Conservation (phyloP, 1,139 yeast species). For the Nakaseomyces sp. region DNA sequence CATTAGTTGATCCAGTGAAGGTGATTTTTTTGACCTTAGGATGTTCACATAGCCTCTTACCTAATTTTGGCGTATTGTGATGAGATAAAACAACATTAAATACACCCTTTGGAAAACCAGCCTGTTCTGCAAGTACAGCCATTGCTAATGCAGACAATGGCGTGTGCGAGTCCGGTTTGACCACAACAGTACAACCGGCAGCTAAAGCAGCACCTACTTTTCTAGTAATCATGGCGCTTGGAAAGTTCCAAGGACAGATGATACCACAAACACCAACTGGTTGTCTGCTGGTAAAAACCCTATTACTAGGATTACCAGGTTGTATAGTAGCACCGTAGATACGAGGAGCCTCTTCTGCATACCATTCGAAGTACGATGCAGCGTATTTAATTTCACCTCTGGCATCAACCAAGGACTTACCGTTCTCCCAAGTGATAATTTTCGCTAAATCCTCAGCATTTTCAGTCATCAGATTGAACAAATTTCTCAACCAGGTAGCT, state of each 20-base stretch:
- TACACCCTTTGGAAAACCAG: constrained; percentile 84
- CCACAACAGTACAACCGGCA: constrained; percentile 83
- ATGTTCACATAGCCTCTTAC: constrained; percentile 62
- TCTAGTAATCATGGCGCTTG: constrained; percentile 87
- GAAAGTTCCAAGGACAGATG: constrained; percentile 95
- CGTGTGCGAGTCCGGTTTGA: constrained; percentile 87
- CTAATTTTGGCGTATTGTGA: constrained; percentile 48
- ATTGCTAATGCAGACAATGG: constrained; percentile 81
- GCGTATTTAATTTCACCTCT: constrained; percentile 69
- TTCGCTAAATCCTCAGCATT: constrained; percentile 69
- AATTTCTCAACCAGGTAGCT: constrained; percentile 51
- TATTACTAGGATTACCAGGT: constrained; percentile 46
- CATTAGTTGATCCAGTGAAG: constrained; percentile 84
- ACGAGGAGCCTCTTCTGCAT: constrained; percentile 77
- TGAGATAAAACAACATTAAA: constrained; percentile 60
- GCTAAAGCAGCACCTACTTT: constrained; percentile 89
- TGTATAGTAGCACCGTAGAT: constrained; percentile 64
- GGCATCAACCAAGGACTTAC: constrained; percentile 71
- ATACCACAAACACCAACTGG: constrained; percentile 90
- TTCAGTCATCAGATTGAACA: constrained; percentile 54
- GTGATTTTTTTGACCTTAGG: constrained; percentile 64
- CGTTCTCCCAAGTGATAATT: constrained; percentile 71
- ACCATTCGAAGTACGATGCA: constrained; percentile 81
- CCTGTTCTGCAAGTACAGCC: constrained; percentile 61
- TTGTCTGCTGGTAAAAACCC: constrained; percentile 61